Conservation (phyloP, 768 basidiomycete genomes). For the Agaricus subrufescens region DNA sequence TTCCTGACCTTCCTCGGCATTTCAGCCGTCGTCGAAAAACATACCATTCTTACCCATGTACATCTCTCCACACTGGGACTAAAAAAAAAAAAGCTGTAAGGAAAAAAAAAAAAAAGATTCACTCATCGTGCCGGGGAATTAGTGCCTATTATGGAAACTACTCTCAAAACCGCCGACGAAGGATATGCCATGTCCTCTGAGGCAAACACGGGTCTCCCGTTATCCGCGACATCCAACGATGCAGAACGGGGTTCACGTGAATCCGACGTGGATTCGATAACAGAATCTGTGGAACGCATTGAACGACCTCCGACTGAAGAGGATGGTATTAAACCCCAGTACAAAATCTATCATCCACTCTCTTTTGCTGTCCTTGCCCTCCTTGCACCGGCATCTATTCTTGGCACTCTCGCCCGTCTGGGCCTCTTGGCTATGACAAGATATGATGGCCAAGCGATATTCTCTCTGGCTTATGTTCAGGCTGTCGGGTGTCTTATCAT, state of each 20-base stretch:
- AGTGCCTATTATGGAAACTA: no score
- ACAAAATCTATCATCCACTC: constrained; percentile 42
- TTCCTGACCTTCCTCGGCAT: no score
- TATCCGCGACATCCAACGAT: not conserved
- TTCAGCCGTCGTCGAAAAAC: no score
- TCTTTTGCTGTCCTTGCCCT: constrained; percentile 63
- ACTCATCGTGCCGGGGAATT: not conserved
- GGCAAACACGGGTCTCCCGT: not conserved
- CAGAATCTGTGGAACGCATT: constrained; percentile 22
- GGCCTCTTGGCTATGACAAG: constrained; percentile 71
- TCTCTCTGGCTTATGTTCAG: constrained; percentile 82
- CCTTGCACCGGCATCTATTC: constrained; percentile 75
- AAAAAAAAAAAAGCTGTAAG: not conserved
- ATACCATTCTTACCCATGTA: no score
- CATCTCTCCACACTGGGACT: no score
- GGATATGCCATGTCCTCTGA: constrained; percentile 7
- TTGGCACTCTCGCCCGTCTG: constrained; percentile 80
- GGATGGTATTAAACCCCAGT: constrained; percentile 21
- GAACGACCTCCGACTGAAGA: constrained; percentile 28
- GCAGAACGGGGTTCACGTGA: not conserved
- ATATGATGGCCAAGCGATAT: constrained; percentile 74
- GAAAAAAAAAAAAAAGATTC: no score
- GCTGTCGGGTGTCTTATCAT: constrained; percentile 87
- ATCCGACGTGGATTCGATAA: constrained; percentile 11
- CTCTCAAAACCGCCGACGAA: no score